Conservation (phyloP, 192 early-diverging fungal genomes). For the Podochytrium sp. region DNA sequence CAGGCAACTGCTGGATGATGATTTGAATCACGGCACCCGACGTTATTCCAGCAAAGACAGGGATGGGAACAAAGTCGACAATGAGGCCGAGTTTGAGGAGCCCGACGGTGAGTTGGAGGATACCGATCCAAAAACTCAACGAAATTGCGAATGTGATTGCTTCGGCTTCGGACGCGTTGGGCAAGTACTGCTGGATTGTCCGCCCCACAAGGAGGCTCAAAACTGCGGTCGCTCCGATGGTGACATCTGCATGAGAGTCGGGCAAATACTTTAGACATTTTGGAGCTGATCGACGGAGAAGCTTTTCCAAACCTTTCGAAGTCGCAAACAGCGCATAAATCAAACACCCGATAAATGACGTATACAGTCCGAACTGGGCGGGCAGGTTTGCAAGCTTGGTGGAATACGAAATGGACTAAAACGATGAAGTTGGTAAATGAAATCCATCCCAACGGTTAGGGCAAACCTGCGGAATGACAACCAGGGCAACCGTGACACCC, state of each 20-base stretch:
- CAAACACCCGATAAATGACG: slow-evolving; percentile 70
- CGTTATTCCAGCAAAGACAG: slow-evolving; percentile 70
- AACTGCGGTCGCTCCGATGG: slow-evolving; percentile 78
- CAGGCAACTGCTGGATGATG: slow-evolving; percentile 78
- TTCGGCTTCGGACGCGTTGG: slow-evolving; percentile 25
- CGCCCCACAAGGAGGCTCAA: slow-evolving; percentile 77
- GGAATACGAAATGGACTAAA: slow-evolving; percentile 66
- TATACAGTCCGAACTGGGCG: slow-evolving; percentile 76
- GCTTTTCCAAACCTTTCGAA: slow-evolving; percentile 60
- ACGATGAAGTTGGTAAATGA: too few species aligned
- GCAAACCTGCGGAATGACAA: slow-evolving; percentile 70
- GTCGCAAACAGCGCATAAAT: slow-evolving; percentile 76
- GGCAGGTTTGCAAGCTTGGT: slow-evolving; percentile 73
- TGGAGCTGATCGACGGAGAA: background rate
- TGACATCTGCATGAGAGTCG: slow-evolving; percentile 47
- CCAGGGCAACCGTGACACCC: slow-evolving; percentile 71
- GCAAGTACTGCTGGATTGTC: slow-evolving; percentile 46
- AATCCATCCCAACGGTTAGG: too few species aligned
- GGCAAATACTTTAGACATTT: background rate
- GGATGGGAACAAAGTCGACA: slow-evolving; percentile 82
- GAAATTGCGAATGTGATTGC: slow-evolving; percentile 58
- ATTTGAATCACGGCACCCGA: slow-evolving; percentile 83
- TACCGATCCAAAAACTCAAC: slow-evolving; percentile 73
- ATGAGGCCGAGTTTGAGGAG: slow-evolving; percentile 81
- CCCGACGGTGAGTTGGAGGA: slow-evolving; percentile 72